Base-by-base conservation (phyloP, 2,329 filamentous ascomycete species). In the Lasiodiplodia hormozganensis region DNA sequence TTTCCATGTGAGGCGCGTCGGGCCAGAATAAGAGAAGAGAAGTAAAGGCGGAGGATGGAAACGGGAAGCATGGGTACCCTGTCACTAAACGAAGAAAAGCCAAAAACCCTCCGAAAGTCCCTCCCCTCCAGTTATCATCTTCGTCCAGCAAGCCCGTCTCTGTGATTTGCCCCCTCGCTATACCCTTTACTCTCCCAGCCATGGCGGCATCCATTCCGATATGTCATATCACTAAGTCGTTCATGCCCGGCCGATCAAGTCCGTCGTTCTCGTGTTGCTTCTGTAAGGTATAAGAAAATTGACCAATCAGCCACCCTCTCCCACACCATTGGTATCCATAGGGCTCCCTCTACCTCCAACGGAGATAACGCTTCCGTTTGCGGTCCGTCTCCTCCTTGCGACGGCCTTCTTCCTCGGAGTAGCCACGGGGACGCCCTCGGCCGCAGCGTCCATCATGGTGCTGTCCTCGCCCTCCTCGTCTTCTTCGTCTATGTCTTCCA, bases 321-420 rank as follows among this genome's bases (percentile, higher is more conserved):
- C 76, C 21, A 78, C 74, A 38, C 79, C 79, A 40, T 80, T 80
- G 8, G 79, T 80, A 70, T 81, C 79, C 79, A 81, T 80, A 0
- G 79, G 78, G 71, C 78, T 80, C 14, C 77, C 78, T 34, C 71
- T 74, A 34, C 70, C 70, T 3, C 67, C 70, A 36, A 23, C 66
- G 4, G 36, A 23, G 6, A 62, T 49, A 8, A 31, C 58, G 28
- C 57, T 65, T 25, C 65, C 62, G 43, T 62, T 62, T 21, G 69
- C 72, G 16, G 73, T 71, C 18, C 77, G 76, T 56, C 77, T 75
- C 71, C 77, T 73, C 70, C 79, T 74, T 12, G 75, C 75, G 14
- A 76, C 74, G n/a, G 75, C 74, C 71, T 80, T 81, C 71, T 80
- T 80, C 70, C 78, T 73, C 68, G 71, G 74, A 23, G 73, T 56